Evolutionary conservation across 345 rosid species (phyloP), one percentile per base, ranked within the genome.

Genomic region (Camelina sativa): DNA sequence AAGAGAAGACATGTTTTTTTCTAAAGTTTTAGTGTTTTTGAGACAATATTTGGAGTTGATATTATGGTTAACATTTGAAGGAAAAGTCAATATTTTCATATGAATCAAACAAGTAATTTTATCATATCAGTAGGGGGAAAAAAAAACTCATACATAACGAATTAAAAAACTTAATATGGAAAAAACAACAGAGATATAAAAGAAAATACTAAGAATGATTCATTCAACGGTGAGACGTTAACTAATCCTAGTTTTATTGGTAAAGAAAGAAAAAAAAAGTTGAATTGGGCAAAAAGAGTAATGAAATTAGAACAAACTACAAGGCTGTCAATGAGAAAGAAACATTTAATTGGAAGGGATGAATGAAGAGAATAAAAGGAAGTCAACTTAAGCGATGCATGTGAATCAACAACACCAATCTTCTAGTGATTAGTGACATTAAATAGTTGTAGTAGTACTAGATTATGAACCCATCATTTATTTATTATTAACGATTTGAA

Each of bases 401-500:
- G 75, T 35, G 60, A 71, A 71, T 71, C 47, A 47, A 70, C 57
- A 46, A 28, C 5, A 4, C 63, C 61, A 67, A 5, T 66, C 48
- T 15, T 70, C n/a, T 70, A 5, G 74, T 35, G 67, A 60, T 71
- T 13, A 50, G 68, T 13, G 67, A 38, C 30, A 61, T 51, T 50
- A 60, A 50, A 28, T 28, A 28, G 30, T 28, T 28, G 30, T 8
- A 40, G 47, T 19, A n/a, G 30, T 28, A 28, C 0, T 15, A 69
- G 35, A 59, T 20, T 3, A 52, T 34, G 3, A 67, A 38, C 73
- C 32, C 30, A n/a, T n/a, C n/a, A n/a, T n/a, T n/a, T n/a, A n/a
- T n/a, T 35, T 19, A 15, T 22, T 38, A 53, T 28, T 28, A 28
- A 28, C 30, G 5, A 67, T 67, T 20, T 43, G 20, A 63, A 15